phyloP scores from a whole-genome alignment of 345 rosid species.

The Pseudoturritis turrita region DNA sequence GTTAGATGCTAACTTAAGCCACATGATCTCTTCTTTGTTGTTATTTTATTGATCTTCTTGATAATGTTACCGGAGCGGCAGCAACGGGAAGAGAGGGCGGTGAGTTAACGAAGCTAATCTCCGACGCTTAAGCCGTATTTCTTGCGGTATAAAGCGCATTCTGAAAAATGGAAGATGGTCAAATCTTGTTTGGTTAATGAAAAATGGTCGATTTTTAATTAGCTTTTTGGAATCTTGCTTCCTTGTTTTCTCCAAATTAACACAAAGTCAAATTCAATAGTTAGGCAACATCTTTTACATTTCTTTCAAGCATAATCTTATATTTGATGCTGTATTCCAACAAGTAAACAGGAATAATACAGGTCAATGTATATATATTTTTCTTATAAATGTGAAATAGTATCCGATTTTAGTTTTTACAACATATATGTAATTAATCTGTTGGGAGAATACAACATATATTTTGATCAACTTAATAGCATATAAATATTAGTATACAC shows the following conservation, averaged over 20 bases:
- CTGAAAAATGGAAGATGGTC: background rate
- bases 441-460: background rate
- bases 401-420: background rate
- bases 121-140: slow-evolving; percentile 20
- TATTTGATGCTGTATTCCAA: background rate
- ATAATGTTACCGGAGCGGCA: slow-evolving; percentile 9
- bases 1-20: slow-evolving; percentile 4
- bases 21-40: background rate
- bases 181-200: background rate
- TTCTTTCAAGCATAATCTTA: background rate
- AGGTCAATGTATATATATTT: background rate
- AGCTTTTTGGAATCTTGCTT: slow-evolving; percentile 23
- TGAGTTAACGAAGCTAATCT: background rate
- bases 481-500: background rate
- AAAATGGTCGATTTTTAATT: background rate
- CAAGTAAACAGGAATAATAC: background rate
- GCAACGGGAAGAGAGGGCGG: slow-evolving; percentile 11
- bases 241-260: background rate
- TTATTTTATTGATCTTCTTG: background rate
- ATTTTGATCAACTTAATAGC: background rate
- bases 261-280: slow-evolving; percentile 11
- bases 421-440: background rate
- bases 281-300: slow-evolving; percentile 22
- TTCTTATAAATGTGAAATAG: background rate
- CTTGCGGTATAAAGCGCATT: background rate